A percentile compares a stretch with the other conserved stretches of the same genome.
Conservation (phyloP, 805 yeast species). For the Candida endomychidarum region DNA sequence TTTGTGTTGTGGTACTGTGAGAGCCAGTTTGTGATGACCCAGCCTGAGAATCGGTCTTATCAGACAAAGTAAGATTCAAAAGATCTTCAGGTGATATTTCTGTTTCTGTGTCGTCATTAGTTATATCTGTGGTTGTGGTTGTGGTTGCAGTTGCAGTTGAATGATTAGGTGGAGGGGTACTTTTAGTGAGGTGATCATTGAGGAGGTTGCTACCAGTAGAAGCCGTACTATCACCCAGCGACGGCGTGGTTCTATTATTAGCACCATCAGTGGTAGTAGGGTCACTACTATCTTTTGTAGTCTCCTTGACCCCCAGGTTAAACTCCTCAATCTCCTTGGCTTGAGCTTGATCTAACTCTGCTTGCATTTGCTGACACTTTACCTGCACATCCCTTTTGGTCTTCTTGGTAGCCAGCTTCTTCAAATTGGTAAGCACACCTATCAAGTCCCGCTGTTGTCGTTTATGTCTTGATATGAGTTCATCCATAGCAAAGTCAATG, state of each 20-base stretch:
- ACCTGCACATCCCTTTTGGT: slow-evolving; percentile 65
- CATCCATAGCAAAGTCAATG: slow-evolving; percentile 7
- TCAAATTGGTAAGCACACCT: slow-evolving; percentile 69
- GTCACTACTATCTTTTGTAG: not conserved
- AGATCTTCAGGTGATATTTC: slow-evolving; percentile 11
- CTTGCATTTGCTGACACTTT: slow-evolving; percentile 61
- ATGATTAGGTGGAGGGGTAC: no score
- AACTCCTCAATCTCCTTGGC: slow-evolving; percentile 44
- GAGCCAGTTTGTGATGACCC: not conserved
- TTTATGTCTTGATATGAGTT: slow-evolving; percentile 43
- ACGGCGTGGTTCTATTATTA: not conserved
- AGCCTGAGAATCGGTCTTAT: no score
- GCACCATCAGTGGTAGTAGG: not conserved
- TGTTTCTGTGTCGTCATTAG: no score
- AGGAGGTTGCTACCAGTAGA: no score
- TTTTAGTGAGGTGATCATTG: no score
- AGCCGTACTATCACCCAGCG: no score
- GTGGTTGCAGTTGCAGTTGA: not conserved
- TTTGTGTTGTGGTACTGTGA: not conserved
- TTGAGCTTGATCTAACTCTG: slow-evolving; percentile 54
- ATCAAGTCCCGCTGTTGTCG: slow-evolving; percentile 67
- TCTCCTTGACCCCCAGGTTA: no score
- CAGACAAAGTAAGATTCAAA: slow-evolving; percentile 6
- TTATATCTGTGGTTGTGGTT: not conserved
- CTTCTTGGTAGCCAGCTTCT: slow-evolving; percentile 80